phyloP scores from a whole-genome alignment of 2,329 filamentous ascomycete species.

The Aspergillus pseudonomiae region DNA sequence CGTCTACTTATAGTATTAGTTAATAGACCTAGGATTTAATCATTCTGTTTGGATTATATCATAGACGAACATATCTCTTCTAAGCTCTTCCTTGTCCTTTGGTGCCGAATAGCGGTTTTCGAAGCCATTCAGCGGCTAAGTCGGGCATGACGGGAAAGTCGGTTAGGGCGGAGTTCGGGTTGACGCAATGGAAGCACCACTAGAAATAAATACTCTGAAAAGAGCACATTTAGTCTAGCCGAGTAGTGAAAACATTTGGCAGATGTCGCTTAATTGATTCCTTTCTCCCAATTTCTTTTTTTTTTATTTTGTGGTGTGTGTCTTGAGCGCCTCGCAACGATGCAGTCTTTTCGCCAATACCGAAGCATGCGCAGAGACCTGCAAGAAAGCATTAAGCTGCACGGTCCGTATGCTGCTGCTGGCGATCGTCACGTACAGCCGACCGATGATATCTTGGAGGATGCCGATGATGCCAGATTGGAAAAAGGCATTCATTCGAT shows the following conservation, averaged over 20 bases:
- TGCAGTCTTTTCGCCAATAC: slow-evolving; percentile 34
- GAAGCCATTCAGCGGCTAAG: not conserved
- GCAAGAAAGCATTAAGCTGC: slow-evolving; percentile 5
- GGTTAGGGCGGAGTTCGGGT: slow-evolving; percentile 8
- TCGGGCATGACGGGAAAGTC: slow-evolving; percentile 8
- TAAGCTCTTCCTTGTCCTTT: not conserved
- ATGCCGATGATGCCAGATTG: not conserved
- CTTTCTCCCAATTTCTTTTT: not conserved
- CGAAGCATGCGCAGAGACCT: slow-evolving; percentile 22
- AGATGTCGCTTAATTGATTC: not conserved
- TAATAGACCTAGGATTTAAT: too few species aligned
- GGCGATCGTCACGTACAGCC: slow-evolving; percentile 7
- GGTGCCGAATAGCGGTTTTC: not conserved
- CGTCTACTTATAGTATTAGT: not conserved
- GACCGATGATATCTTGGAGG: slow-evolving; percentile 6
- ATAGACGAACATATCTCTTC: not conserved
- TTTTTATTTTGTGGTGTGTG: not conserved
- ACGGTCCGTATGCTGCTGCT: slow-evolving; percentile 5
- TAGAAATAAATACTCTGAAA: not conserved
- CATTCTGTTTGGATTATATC: not conserved
- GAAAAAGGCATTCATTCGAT: not conserved
- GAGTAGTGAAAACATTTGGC: not conserved
- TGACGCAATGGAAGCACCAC: not conserved
- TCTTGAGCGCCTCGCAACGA: slow-evolving; percentile 5
- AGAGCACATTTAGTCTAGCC: not conserved